phyloP scores from a whole-genome alignment of 2,329 filamentous ascomycete genomes.

The Penicillium brasilianum region DNA sequence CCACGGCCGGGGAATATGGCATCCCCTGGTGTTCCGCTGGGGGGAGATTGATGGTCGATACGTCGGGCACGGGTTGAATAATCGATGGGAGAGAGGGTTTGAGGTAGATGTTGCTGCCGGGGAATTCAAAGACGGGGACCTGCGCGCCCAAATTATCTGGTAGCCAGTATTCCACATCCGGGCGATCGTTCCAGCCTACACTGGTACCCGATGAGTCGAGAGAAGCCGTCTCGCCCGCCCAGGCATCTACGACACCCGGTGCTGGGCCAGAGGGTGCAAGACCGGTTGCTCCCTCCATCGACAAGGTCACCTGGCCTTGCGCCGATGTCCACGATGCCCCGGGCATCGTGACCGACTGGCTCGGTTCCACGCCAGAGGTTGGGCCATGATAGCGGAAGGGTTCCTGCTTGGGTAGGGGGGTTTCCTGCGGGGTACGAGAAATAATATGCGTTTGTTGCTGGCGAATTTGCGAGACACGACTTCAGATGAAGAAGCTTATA shows the following conservation, averaged over 20 bases:
- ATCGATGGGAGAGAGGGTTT: conserved; percentile 43
- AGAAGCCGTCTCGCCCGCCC: conserved; percentile 30
- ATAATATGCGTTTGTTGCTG: conserved; percentile 39
- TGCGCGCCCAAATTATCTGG: conserved; percentile 42
- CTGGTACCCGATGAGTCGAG: conserved; percentile 30
- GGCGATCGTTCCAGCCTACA: conserved; percentile 36
- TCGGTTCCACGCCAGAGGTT: conserved; percentile 25
- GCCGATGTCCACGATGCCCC: conserved; percentile 31
- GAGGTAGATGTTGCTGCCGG: conserved; percentile 44
- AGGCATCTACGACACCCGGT: conserved; percentile 28
- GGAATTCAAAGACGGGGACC: conserved; percentile 40
- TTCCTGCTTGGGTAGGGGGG: conserved; percentile 24
- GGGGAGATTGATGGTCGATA: conserved; percentile 28
- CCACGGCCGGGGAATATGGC: conserved; percentile 27
- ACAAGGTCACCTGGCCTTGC: conserved; percentile 27
- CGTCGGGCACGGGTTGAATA: conserved; percentile 32
- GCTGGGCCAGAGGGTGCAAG: conserved; percentile 28
- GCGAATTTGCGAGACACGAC: conserved; percentile 45
- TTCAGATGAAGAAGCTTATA: conserved; percentile 26
- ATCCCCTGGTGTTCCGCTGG: conserved; percentile 26
- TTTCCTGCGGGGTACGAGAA: conserved; percentile 25
- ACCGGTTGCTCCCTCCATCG: conserved; percentile 27
- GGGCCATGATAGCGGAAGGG: conserved; percentile 33
- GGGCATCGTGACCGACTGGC: conserved; percentile 26
- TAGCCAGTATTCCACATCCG: conserved; percentile 43